These are phyloP conservation scores for Neofusicoccum cordaticola DNA, from an alignment of 2,329 filamentous ascomycete genomes.

Conservation along the genomic window DNA sequence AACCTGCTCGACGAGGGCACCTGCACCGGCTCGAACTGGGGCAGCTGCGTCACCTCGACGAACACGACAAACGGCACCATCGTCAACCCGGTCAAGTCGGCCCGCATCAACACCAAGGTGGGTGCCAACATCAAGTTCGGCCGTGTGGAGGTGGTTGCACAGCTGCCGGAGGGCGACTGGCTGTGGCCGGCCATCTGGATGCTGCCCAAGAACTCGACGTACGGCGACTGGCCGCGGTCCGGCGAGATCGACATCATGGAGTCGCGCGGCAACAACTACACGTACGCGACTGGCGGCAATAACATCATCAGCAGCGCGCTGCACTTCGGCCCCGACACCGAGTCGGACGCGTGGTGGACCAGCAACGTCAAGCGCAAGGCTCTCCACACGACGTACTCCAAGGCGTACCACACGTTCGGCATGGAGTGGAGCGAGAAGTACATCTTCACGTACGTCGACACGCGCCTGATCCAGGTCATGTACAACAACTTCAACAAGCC, in stretches of 20 bases:
- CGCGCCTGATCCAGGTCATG: slow-evolving; percentile 72
- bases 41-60: slow-evolving; percentile 66
- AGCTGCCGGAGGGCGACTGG: slow-evolving; percentile 77
- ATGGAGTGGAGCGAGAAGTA: slow-evolving; percentile 88
- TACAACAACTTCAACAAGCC: slow-evolving; percentile 69
- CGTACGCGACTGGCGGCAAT: slow-evolving; percentile 73
- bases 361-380: slow-evolving; percentile 75
- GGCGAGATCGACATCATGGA: slow-evolving; percentile 84
- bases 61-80: slow-evolving; percentile 76
- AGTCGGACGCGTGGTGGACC: slow-evolving; percentile 77
- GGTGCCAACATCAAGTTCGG: slow-evolving; percentile 74
- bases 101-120: slow-evolving; percentile 71
- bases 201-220: slow-evolving; percentile 69
- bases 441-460: slow-evolving; percentile 82
- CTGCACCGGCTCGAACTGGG: slow-evolving; percentile 62
- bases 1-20: slow-evolving; percentile 64
- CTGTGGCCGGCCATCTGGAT: slow-evolving; percentile 93
- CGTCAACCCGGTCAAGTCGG: slow-evolving; percentile 74
- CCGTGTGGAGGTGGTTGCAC: slow-evolving; percentile 74
- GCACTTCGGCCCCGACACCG: slow-evolving; percentile 74
- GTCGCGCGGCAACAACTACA: slow-evolving; percentile 77
- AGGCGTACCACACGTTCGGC: slow-evolving; percentile 72
- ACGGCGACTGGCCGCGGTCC: slow-evolving; percentile 74
- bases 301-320: slow-evolving; percentile 76
- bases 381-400: slow-evolving; percentile 70